Percentiles rank a stretch among this genome's conserved stretches.
Conservation (phyloP, 2,329 filamentous ascomycete species). For the Nannizzia gypsea region DNA sequence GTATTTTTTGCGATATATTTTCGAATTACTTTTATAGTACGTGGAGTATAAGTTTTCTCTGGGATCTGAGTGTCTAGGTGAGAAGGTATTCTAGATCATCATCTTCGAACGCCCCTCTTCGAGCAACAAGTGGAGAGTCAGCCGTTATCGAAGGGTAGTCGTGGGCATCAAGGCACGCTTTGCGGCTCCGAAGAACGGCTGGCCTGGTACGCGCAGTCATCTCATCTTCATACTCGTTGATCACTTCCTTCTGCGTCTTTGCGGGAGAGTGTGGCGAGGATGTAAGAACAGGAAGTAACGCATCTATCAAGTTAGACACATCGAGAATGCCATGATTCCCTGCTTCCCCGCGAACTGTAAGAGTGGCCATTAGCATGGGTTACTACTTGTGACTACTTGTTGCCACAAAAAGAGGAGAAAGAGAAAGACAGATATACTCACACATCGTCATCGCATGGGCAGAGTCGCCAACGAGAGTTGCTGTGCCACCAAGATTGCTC, state of each 20-base stretch:
- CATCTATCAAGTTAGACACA: constrained; percentile 35
- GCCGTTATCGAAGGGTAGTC: constrained; percentile 36
- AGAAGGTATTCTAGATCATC: not conserved
- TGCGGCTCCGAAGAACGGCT: constrained; percentile 40
- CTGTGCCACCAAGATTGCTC: constrained; percentile 28
- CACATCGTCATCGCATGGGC: constrained; percentile 51
- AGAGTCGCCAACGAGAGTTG: constrained; percentile 43
- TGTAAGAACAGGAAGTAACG: constrained; percentile 19
- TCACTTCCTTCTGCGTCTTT: constrained; percentile 20
- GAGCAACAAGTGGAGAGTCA: constrained; percentile 29
- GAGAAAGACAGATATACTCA: constrained; percentile 25
- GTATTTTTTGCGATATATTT: no score
- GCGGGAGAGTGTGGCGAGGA: not conserved
- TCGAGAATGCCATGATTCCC: constrained; percentile 48
- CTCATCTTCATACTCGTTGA: constrained; percentile 33
- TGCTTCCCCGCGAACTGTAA: constrained; percentile 45
- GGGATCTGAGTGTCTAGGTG: constrained; percentile 10
- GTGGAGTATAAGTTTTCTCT: not conserved
- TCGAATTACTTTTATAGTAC: no score
- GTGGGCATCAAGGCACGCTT: constrained; percentile 46
- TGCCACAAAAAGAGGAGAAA: no score
- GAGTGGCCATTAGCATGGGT: not conserved
- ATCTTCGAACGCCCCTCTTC: constrained; percentile 18
- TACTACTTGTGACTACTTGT: not conserved
- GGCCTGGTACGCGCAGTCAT: constrained; percentile 35